Percentiles rank a stretch among this genome's conserved stretches.
These are phyloP conservation scores for Zasmidium citrigriseum DNA, from an alignment of 2,329 filamentous ascomycete genomes.

Conservation along the genomic window DNA sequence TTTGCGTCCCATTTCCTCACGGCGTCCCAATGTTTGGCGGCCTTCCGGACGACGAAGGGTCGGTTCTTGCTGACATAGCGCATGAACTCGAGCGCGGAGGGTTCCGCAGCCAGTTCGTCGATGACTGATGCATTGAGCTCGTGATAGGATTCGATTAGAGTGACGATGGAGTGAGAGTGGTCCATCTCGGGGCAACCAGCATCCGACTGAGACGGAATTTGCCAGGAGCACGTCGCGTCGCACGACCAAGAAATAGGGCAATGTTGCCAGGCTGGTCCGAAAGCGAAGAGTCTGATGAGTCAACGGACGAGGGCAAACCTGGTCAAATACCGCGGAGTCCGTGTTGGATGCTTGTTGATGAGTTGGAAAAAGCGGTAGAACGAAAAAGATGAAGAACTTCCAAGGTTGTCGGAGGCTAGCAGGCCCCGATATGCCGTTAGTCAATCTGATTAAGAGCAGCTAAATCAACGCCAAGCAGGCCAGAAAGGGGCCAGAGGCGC, in stretches of 20 bases:
- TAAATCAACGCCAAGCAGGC: neutral
- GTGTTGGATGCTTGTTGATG: neutral
- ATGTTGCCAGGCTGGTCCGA: too few species aligned
- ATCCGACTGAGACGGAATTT: neutral
- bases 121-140: slow-evolving; percentile 67
- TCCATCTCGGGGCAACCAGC: neutral
- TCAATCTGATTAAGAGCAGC: neutral
- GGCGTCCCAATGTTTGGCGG: slow-evolving; percentile 65
- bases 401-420: neutral
- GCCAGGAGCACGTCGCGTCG: neutral
- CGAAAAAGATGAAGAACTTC: too few species aligned
- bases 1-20: slow-evolving; percentile 61
- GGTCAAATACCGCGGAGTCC: too few species aligned
- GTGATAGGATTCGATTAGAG: slow-evolving; percentile 67
- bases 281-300: neutral
- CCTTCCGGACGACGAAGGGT: slow-evolving; percentile 69
- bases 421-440: neutral
- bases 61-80: slow-evolving; percentile 72
- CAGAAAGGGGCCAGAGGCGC: too few species aligned
- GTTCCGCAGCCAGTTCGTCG: slow-evolving; percentile 63
- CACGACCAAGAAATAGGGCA: too few species aligned
- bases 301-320: neutral
- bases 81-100: slow-evolving; percentile 78
- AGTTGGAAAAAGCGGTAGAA: neutral
- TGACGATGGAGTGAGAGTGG: neutral